Evolutionary conservation across 129 eudicot genomes (phyloP), one percentile per base, ranked within the genome.

Genomic region (Glebionis coronaria): DNA sequence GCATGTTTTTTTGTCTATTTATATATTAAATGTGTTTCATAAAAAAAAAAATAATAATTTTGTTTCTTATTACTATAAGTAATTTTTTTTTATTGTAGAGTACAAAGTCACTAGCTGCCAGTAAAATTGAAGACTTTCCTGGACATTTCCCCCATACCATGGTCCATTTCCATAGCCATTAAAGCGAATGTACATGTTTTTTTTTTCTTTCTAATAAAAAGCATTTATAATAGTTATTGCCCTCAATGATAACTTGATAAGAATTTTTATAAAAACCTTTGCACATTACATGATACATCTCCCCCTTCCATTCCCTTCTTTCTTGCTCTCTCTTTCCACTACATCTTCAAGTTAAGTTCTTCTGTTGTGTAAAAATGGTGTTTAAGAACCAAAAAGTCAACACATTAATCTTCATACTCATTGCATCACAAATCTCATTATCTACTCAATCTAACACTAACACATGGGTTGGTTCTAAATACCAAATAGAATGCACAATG

Each of bases 401-500:
- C 70, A 68, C 13, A 15, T 27, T 76, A 70, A 76, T 76, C 70
- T 61, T 69, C 28, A 40, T 76, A 9, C 13, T 75, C 42, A 23
- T 75, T 68, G 47, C 57, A 51, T 76, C 65, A 42, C 63, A 68
- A 4, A 29, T 67, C 44, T 35, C 50, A 27, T 44, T 73, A 61
- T 72, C 51, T 58, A 31, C 50, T 27, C 5, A 73, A 45, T 68
- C 84, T 16, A 75, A 63, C 51, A 42, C 84, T 16, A 75, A 63
- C 51, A 42, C 83, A 62, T 86, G 92, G 92, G 78, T 53, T 20
- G 92, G 89, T 14, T 86, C 97, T 0, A 90, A 90, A 68, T 90
- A 86, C 80, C 86, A 86, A 71, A 80, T 90, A 56, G 84, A 86
- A 77, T 90, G 97, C 70, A 90, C 97, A 79, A 83, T 90, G 97